Conservation (phyloP, 768 basidiomycete species). For the Psilocybe subaeruginosa region DNA sequence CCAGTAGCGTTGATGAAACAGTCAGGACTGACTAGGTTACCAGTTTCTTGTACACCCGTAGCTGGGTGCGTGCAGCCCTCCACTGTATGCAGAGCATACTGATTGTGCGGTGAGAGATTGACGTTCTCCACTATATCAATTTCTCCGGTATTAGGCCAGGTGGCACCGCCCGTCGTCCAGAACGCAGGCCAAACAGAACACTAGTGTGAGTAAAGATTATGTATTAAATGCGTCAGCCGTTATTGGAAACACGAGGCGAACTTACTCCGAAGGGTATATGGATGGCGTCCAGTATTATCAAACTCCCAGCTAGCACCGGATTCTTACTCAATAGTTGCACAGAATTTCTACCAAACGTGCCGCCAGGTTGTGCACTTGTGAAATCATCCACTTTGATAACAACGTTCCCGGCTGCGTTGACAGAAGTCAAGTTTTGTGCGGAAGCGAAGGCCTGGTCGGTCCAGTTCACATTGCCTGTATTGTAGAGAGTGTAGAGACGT, state of each 20-base stretch:
- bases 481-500: background rate
- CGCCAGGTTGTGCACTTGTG: constrained; percentile 2
- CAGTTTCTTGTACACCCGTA: constrained; percentile 3
- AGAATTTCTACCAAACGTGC: constrained; percentile 9
- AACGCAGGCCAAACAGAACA: constrained; percentile 14
- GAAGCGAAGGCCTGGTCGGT: background rate
- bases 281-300: constrained; percentile 11
- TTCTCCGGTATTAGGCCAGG: constrained; percentile 8
- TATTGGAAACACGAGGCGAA: background rate
- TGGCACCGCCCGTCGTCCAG: constrained; percentile 7
- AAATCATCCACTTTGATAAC: constrained; percentile 10
- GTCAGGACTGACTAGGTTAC: constrained; percentile 7
- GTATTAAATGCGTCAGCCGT: background rate
- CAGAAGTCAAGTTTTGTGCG: background rate
- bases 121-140: constrained; percentile 13
- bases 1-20: constrained; percentile 12
- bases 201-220: background rate
- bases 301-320: background rate
- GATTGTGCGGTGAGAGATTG: constrained; percentile 6
- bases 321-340: constrained; percentile 7
- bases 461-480: constrained; percentile 7
- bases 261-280: constrained; percentile 12
- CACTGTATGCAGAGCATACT: constrained; percentile 12
- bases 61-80: constrained; percentile 10
- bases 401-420: constrained; percentile 6